phyloP scores from a whole-genome alignment of 163 green algal genomes.

The Botryococcus braunii region DNA sequence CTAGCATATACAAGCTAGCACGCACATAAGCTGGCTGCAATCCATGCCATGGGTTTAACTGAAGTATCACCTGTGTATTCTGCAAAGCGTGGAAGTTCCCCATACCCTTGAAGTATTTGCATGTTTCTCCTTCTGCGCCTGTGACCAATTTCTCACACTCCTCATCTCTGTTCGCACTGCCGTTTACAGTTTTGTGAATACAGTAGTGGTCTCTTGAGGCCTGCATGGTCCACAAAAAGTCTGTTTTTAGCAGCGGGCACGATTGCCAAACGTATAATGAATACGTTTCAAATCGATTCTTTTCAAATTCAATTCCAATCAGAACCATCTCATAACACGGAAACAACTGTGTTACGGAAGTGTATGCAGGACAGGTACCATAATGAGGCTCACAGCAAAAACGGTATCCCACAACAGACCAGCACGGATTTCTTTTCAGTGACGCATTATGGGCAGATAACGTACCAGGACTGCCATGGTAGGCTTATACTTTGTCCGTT shows the following conservation, averaged over 20 bases:
- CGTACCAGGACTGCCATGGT: conserved; percentile 71
- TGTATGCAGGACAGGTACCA: not conserved
- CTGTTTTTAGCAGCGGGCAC: not conserved
- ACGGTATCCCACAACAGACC: too few species aligned
- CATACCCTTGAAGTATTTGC: conserved; percentile 45
- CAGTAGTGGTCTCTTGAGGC: conserved; percentile 63
- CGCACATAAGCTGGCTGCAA: too few species aligned
- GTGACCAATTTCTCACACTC: conserved; percentile 63
- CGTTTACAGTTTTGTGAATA: conserved; percentile 33
- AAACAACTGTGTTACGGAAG: too few species aligned
- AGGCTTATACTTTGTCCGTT: conserved; percentile 63
- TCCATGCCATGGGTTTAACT: too few species aligned
- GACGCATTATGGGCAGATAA: too few species aligned
- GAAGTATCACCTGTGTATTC: conserved; percentile 4
- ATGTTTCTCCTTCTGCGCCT: conserved; percentile 29
- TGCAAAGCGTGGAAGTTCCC: conserved; percentile 19
- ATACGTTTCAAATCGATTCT: too few species aligned
- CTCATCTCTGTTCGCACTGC: conserved; percentile 48
- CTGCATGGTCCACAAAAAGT: conserved; percentile 18
- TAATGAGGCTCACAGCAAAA: not conserved
- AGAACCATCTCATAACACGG: too few species aligned
- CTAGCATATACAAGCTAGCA: too few species aligned
- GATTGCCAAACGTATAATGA: too few species aligned
- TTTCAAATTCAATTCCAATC: too few species aligned
- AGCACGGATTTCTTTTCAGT: too few species aligned